Percentiles rank a stretch among this genome's conserved stretches.
Conservation (phyloP, 805 yeast species). For the Ogataea trehaloabstinens region DNA sequence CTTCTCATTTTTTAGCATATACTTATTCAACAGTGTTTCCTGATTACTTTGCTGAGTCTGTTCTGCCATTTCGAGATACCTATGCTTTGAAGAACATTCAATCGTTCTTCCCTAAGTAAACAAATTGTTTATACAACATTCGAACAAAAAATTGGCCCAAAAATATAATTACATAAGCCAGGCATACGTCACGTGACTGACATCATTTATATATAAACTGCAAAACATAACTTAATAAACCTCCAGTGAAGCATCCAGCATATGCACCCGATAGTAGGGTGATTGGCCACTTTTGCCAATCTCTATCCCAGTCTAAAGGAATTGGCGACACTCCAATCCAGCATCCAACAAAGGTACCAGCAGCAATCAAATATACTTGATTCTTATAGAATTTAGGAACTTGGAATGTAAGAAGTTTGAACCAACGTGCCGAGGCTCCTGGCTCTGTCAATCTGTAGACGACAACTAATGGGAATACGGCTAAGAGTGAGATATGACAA, state of each 20-base stretch:
- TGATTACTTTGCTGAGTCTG: neutral
- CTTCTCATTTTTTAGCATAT: conserved; percentile 15
- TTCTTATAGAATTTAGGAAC: conserved; percentile 27
- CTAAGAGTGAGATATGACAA: conserved; percentile 56
- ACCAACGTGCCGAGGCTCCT: conserved; percentile 25
- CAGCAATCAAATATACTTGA: conserved; percentile 36
- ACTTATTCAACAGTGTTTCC: conserved; percentile 21
- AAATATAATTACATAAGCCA: too few relatives aligned
- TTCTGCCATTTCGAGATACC: too few relatives aligned
- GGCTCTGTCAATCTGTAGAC: conserved; percentile 43
- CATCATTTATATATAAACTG: conserved; percentile 2
- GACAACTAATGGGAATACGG: conserved; percentile 63
- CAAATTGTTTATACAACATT: conserved; percentile 2
- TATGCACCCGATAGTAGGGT: conserved; percentile 81
- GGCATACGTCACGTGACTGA: too few relatives aligned
- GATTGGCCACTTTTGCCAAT: conserved; percentile 96
- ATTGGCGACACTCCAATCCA: conserved; percentile 95
- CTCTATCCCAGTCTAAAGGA: conserved; percentile 96
- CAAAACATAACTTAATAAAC: conserved; percentile 19
- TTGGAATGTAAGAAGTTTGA: conserved; percentile 29
- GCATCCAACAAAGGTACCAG: conserved; percentile 59
- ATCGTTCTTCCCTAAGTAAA: neutral
- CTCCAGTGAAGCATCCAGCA: conserved; percentile 66
- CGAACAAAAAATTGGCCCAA: too few relatives aligned
- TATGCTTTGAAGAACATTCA: too few relatives aligned